Evolutionary conservation across 306 rosid species (phyloP).

Genomic region (Quercus suber): DNA sequence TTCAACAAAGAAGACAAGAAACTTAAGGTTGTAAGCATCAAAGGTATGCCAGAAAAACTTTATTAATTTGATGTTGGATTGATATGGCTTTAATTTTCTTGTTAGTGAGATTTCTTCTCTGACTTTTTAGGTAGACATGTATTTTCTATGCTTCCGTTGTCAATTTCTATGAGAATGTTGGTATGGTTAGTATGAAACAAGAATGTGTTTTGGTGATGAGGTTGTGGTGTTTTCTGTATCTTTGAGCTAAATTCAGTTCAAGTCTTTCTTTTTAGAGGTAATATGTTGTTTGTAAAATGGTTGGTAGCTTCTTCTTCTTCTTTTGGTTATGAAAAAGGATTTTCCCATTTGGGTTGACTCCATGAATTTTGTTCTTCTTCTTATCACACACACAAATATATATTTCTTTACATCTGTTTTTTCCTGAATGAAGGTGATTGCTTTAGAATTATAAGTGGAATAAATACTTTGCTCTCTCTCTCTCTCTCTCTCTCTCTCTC

Average conservation of each 20-base stretch:
- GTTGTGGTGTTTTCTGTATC: slow-evolving; percentile 9
- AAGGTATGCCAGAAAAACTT: neutral
- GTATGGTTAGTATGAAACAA: slow-evolving; percentile 1
- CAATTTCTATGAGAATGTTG: neutral
- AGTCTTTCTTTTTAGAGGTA: neutral
- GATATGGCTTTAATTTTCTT: slow-evolving; percentile 16
- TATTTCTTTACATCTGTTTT: neutral
- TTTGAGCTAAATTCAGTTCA: slow-evolving; percentile 4
- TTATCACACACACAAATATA: neutral
- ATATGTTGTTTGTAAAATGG: slow-evolving; percentile 9
- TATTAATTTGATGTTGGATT: slow-evolving; percentile 15
- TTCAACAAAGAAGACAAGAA: slow-evolving; percentile 19
- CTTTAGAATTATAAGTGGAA: neutral
- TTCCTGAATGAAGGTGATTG: neutral
- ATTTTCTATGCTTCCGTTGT: slow-evolving; percentile 5
- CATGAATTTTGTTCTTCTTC: neutral
- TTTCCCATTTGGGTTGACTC: slow-evolving; percentile 15
- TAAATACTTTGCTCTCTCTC: neutral
- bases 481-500: neutral
- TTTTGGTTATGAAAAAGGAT: neutral
- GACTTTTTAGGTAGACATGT: neutral
- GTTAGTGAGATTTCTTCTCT: no score
- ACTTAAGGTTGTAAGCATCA: neutral
- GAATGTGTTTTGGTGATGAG: neutral
- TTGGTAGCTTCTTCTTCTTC: neutral